Evolutionary conservation across 768 basidiomycete species (phyloP).

Genomic region (Russula virescens): DNA sequence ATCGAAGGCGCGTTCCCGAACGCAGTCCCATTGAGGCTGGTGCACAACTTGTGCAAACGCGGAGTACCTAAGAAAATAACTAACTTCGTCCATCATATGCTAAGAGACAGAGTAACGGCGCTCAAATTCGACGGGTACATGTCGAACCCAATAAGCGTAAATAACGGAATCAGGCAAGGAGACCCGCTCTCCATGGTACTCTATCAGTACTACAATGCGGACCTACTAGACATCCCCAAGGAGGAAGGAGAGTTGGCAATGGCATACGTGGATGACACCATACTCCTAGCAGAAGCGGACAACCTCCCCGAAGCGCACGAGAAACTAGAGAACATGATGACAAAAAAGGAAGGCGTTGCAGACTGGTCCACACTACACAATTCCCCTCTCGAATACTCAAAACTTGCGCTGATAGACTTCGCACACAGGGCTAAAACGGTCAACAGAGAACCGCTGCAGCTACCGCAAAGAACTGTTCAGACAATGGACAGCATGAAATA

Average conservation of each 20-base stretch:
- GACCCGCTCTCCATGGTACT: neutral
- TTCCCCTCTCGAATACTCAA: neutral
- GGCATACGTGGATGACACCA: neutral
- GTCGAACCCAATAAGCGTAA: too few relatives aligned
- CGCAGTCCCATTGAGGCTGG: neutral
- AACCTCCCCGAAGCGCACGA: slow-evolving; percentile 24
- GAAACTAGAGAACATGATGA: neutral
- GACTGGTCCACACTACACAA: slow-evolving; percentile 3
- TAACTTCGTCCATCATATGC: neutral
- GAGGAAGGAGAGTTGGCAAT: neutral
- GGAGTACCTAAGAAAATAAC: neutral
- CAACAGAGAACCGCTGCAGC: neutral
- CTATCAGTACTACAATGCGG: slow-evolving; percentile 7
- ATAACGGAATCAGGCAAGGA: neutral
- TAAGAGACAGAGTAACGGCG: neutral
- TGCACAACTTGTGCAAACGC: neutral
- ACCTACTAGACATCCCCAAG: neutral
- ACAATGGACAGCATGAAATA: neutral
- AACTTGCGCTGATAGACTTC: slow-evolving; percentile 3
- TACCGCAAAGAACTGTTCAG: fast-evolving
- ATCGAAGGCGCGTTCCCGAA: neutral
- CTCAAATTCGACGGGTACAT: neutral
- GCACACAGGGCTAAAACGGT: neutral
- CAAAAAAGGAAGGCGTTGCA: neutral
- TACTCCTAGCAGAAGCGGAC: slow-evolving; percentile 26